A percentile compares a stretch with the other conserved stretches of the same genome.
These are phyloP conservation scores for Microdochium bolleyi DNA, from an alignment of 2,329 filamentous ascomycete species.

Conservation along the genomic window DNA sequence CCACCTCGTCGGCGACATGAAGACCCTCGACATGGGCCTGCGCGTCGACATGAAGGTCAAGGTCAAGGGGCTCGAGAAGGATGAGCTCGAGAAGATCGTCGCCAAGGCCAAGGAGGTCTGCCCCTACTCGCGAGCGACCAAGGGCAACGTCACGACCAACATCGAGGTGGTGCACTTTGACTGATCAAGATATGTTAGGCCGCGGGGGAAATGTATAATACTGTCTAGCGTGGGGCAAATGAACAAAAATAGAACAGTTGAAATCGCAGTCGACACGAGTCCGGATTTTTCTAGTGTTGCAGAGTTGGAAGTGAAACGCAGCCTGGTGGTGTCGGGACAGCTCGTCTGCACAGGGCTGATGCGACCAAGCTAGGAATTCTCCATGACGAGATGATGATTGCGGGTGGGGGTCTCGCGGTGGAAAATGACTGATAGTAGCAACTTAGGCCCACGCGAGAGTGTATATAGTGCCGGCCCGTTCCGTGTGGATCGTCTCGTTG, in stretches of 20 bases:
- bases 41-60: constrained; percentile 32
- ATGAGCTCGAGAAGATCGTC: constrained; percentile 16
- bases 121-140: constrained; percentile 17
- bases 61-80: constrained; percentile 16
- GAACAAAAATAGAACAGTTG: constrained; percentile 1
- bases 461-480: no score
- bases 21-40: constrained; percentile 33
- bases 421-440: no score
- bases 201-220: neutral
- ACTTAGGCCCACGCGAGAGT: no score
- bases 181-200: neutral
- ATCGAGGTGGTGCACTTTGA: constrained; percentile 9
- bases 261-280: no score
- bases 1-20: constrained; percentile 34
- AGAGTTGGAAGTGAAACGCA: no score
- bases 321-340: no score
- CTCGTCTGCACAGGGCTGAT: no score
- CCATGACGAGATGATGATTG: no score
- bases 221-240: neutral
- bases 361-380: no score
- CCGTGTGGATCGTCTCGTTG: no score
- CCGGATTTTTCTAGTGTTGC: no score
- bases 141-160: constrained; percentile 16
- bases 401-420: no score
- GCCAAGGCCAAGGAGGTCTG: constrained; percentile 16